A percentile compares a stretch with the other conserved stretches of the same genome.
Conservation (phyloP, 352 stramenopile species). For the Bremia lactucae region DNA sequence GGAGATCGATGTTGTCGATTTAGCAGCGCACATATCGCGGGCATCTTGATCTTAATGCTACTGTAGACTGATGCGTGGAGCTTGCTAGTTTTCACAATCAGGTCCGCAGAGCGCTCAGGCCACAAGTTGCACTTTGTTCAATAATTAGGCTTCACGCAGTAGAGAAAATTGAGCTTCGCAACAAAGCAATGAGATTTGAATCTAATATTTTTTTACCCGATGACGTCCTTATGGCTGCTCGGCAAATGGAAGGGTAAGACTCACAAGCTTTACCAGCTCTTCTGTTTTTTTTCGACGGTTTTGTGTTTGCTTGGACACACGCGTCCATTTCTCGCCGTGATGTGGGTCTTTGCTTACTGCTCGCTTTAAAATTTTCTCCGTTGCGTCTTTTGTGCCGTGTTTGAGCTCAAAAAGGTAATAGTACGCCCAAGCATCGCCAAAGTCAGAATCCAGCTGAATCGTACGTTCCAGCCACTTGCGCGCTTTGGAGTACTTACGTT, state of each 20-base stretch:
- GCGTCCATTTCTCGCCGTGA: slow-evolving; percentile 92
- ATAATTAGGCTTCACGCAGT: too few relatives aligned
- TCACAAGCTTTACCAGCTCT: slow-evolving; percentile 74
- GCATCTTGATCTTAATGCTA: too few relatives aligned
- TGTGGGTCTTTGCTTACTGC: slow-evolving; percentile 89
- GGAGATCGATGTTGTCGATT: too few relatives aligned
- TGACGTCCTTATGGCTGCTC: slow-evolving; percentile 24
- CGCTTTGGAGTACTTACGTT: slow-evolving; percentile 92
- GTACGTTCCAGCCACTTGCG: slow-evolving; percentile 97
- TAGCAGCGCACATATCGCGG: too few relatives aligned
- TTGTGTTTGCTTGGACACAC: slow-evolving; percentile 87
- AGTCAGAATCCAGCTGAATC: slow-evolving; percentile 90
- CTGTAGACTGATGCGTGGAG: too few relatives aligned
- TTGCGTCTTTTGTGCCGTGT: slow-evolving; percentile 69
- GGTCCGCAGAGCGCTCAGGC: too few relatives aligned
- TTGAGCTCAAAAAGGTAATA: slow-evolving; percentile 97
- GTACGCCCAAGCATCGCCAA: slow-evolving; percentile 95
- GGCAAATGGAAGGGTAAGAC: slow-evolving; percentile 60
- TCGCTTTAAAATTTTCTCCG: slow-evolving; percentile 76
- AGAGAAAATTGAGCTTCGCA: too few relatives aligned
- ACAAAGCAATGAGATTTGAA: too few relatives aligned
- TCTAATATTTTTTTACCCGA: too few relatives aligned
- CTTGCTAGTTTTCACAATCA: too few relatives aligned
- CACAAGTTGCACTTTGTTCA: too few relatives aligned
- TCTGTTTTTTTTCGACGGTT: slow-evolving; percentile 77